Percentiles rank a stretch among this genome's conserved stretches.
These are phyloP conservation scores for Clitopilus passeckerianus DNA, from an alignment of 768 basidiomycete genomes.

Conservation along the genomic window DNA sequence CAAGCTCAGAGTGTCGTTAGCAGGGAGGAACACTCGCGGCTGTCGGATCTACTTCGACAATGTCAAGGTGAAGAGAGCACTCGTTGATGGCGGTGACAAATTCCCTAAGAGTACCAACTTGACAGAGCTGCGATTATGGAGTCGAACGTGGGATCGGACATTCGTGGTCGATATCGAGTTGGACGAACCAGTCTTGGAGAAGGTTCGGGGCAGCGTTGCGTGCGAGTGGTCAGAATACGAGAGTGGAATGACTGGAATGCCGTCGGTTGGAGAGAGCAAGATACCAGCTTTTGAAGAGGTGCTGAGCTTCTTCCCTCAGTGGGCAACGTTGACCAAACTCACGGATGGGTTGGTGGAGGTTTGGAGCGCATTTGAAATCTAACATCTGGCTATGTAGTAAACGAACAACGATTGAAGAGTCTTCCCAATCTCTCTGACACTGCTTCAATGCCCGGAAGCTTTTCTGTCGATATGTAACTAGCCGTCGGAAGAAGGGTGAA, in stretches of 20 bases:
- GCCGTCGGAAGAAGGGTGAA: background rate
- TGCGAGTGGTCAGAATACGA: constrained; percentile 5
- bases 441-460: background rate
- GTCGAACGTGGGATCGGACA: constrained; percentile 42
- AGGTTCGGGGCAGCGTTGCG: constrained; percentile 3
- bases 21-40: constrained; percentile 48
- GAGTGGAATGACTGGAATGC: constrained; percentile 23
- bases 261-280: constrained; percentile 51
- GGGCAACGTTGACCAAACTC: constrained; percentile 59
- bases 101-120: background rate
- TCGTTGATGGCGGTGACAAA: constrained; percentile 15
- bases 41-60: constrained; percentile 56
- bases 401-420: background rate
- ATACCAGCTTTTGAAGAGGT: constrained; percentile 73
- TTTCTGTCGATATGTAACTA: background rate
- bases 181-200: constrained; percentile 19
- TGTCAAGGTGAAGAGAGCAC: constrained; percentile 3
- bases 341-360: constrained; percentile 58
- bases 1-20: constrained; percentile 36
- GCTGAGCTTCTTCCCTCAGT: constrained; percentile 57
- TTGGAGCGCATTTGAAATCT: constrained; percentile 27
- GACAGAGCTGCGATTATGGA: constrained; percentile 38
- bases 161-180: constrained; percentile 49
- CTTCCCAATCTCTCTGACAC: background rate
- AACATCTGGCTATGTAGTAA: background rate